A percentile compares a stretch with the other conserved stretches of the same genome.
phyloP scores from a whole-genome alignment of 148 eudicot genomes.

The Camellia sinensis region DNA sequence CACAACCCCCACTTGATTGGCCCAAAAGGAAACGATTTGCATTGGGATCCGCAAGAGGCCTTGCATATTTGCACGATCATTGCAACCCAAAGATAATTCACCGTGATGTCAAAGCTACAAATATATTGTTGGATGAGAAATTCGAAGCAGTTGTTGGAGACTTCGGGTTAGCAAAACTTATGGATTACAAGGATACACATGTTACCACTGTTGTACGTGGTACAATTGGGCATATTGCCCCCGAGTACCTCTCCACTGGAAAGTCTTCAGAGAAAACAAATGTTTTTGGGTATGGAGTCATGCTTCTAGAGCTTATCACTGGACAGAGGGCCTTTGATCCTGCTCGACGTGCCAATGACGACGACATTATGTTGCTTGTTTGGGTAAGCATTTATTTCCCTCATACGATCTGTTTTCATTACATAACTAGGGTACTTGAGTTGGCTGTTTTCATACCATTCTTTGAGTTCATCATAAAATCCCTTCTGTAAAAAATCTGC shows the following conservation, averaged over 20 bases:
- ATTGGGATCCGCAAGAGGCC: constrained; percentile 57
- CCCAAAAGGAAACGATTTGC: constrained; percentile 48
- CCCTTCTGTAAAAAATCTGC: not conserved
- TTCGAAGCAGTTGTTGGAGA: constrained; percentile 74
- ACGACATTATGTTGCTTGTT: constrained; percentile 61
- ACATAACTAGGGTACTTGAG: not conserved
- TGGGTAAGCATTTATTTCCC: constrained; percentile 43
- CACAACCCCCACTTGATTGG: constrained; percentile 59
- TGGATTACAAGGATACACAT: constrained; percentile 66
- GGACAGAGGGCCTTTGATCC: constrained; percentile 71
- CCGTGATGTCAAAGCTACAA: constrained; percentile 68
- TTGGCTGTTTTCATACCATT: not conserved
- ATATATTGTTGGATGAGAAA: constrained; percentile 61
- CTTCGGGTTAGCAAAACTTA: constrained; percentile 62
- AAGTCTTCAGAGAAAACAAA: constrained; percentile 63
- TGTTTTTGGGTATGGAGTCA: constrained; percentile 63
- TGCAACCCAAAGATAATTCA: constrained; percentile 66
- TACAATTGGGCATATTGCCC: constrained; percentile 66
- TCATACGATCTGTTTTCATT: not conserved
- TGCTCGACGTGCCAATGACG: constrained; percentile 62
- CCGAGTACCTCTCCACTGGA: constrained; percentile 58
- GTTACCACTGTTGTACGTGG: constrained; percentile 66
- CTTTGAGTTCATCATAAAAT: not conserved
- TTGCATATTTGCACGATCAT: constrained; percentile 61
- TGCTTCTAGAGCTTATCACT: constrained; percentile 68